Evolutionary conservation across 768 basidiomycete genomes (phyloP), one percentile per base, ranked within the genome.

Genomic region (Dacryopinax primogenitus): DNA sequence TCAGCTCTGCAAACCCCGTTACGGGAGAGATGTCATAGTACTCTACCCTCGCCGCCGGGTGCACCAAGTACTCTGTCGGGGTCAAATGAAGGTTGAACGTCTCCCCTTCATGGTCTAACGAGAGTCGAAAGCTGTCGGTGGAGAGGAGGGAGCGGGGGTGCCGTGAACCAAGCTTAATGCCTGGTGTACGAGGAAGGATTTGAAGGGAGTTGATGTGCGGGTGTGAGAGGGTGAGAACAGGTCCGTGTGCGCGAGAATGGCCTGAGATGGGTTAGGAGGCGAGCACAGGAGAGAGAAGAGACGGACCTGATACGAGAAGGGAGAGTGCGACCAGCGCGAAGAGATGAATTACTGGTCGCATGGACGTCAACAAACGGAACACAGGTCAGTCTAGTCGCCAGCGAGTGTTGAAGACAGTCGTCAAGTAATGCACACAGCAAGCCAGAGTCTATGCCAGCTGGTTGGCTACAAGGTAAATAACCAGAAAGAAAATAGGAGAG

Each of bases 51-150:
- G 90, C 90, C 63, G 86, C 82, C 44, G 89, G 85, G 71, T 91
- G 88, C 62, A 92, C 78, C 67, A 92, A 83, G 68, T 88, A 77
- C 68, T 86, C 82, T 71, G 89, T 90, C 7, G 90, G 90, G 18
- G 82, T 82, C 62, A 92, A 78, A 70, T 91, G 86, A 47, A 92
- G 79, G 71, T 86, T 78, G 71, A 84, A 87, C 30, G 78, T 81
- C 41, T 86, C 80, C 68, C 80, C 80, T 69, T 86, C 86, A 11
- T 84, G 86, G 44, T 84, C 79, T 62, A 90, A 75, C 32, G 82
- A 82, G 62, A 90, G 79, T 30, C 88, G 82, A 73, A 89, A 84
- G 11, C 83, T 83, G 72, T 90, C 88, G 70, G 83, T 80, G 73
- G 86, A 81, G 44, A 79, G 83, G 37, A 90, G 81, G 33, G 61